Evolutionary conservation across 495 filamentous ascomycete species (phyloP).

Genomic region (Hypoxylon trugodes): DNA sequence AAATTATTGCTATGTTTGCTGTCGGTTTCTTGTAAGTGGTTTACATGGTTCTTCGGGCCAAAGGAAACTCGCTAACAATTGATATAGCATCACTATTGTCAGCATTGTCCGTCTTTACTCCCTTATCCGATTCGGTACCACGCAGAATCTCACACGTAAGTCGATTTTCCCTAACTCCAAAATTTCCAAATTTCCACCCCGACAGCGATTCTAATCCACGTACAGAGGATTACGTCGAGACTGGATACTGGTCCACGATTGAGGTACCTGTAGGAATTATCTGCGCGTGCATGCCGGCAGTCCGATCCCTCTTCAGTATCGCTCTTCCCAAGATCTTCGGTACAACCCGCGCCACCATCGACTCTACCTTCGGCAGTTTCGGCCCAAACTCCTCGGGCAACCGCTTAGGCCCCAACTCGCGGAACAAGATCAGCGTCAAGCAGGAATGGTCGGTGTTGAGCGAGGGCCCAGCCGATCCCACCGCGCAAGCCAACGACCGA

Average conservation of each 20-base stretch:
- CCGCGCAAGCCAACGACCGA: background rate
- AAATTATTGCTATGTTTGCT: slow-evolving; percentile 55
- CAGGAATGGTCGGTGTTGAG: slow-evolving; percentile 37
- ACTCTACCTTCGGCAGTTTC: slow-evolving; percentile 29
- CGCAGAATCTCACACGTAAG: slow-evolving; percentile 49
- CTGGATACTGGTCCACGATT: slow-evolving; percentile 53
- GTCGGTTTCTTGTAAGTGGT: slow-evolving; percentile 49
- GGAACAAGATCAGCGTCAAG: slow-evolving; percentile 30
- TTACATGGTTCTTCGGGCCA: background rate
- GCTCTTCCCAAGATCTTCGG: slow-evolving; percentile 39
- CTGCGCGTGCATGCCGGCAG: slow-evolving; percentile 50
- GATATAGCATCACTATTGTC: slow-evolving; percentile 45
- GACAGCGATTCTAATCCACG: background rate
- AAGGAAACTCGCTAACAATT: background rate
- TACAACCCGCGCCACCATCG: slow-evolving; percentile 16
- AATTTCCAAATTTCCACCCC: background rate
- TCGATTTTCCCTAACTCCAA: background rate
- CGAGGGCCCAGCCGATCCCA: slow-evolving; percentile 13
- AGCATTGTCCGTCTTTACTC: slow-evolving; percentile 49
- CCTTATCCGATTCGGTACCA: slow-evolving; percentile 45
- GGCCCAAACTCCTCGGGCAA: slow-evolving; percentile 13
- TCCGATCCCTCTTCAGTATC: slow-evolving; percentile 46
- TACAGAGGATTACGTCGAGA: slow-evolving; percentile 48
- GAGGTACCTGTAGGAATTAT: slow-evolving; percentile 54
- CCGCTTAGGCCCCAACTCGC: slow-evolving; percentile 11